phyloP scores from a whole-genome alignment of 1,284 basidiomycete genomes.

The Austroboletus novae-zelandiae region DNA sequence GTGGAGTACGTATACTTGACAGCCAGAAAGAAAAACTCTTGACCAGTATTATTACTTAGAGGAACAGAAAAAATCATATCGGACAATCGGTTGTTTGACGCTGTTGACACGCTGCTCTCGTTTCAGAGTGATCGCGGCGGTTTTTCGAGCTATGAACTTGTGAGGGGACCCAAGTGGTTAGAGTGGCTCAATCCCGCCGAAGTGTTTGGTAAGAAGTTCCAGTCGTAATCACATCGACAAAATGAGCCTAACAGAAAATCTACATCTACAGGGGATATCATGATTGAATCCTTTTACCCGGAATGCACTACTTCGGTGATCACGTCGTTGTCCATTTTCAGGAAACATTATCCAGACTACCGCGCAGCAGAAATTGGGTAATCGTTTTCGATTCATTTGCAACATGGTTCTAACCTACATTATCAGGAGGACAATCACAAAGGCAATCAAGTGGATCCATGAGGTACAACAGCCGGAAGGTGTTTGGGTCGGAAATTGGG shows the following conservation, averaged over 20 bases:
- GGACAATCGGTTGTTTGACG: no score
- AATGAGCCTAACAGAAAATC: constrained; percentile 3
- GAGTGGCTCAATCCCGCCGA: constrained; percentile 91
- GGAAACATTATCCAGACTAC: constrained; percentile 79
- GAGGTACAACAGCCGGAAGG: constrained; percentile 81
- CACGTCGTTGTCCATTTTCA: constrained; percentile 84
- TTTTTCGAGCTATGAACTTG: no score
- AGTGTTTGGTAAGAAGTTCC: constrained; percentile 71
- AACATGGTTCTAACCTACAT: not conserved
- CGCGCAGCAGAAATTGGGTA: constrained; percentile 78
- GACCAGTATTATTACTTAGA: no score
- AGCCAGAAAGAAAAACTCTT: no score
- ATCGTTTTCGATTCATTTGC: constrained; percentile 29
- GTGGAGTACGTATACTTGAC: no score
- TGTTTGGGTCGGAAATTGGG: constrained; percentile 97
- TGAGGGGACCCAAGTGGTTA: constrained; percentile 79
- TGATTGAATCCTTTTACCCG: constrained; percentile 91
- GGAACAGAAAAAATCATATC: no score
- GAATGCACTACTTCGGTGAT: constrained; percentile 96
- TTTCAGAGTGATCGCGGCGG: no score
- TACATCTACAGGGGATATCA: constrained; percentile 87
- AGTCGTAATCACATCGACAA: not conserved
- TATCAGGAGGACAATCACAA: constrained; percentile 53
- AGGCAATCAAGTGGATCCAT: constrained; percentile 84
- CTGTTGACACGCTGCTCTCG: no score